A percentile compares a stretch with the other conserved stretches of the same genome.
phyloP scores from a whole-genome alignment of 2,329 filamentous ascomycete species.

The Stagonosporopsis chrysanthemi region DNA sequence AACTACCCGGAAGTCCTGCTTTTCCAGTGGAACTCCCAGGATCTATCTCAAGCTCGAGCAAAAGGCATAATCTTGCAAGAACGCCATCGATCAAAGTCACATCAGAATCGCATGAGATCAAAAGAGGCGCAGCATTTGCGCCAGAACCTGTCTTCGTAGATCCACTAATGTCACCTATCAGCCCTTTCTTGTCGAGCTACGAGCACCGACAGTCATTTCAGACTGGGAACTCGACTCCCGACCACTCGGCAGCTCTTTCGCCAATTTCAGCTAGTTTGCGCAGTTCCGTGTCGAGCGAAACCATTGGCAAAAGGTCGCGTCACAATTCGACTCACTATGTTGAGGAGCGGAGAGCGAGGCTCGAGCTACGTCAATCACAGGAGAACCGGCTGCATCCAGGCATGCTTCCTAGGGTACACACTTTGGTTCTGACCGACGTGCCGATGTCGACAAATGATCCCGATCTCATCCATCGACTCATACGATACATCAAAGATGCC shows the following conservation, averaged over 20 bases:
- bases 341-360: slow-evolving; percentile 39
- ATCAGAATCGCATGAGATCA: slow-evolving; percentile 43
- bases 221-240: slow-evolving; percentile 7
- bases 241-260: slow-evolving; percentile 22
- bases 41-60: slow-evolving; percentile 24
- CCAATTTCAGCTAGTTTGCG: slow-evolving; percentile 19
- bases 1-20: slow-evolving; percentile 39
- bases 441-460: slow-evolving; percentile 57
- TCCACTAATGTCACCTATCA: slow-evolving; percentile 24
- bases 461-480: slow-evolving; percentile 51
- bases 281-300: neutral
- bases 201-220: slow-evolving; percentile 12
- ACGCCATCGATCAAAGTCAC: slow-evolving; percentile 36
- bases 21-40: slow-evolving; percentile 38
- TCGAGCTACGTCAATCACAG: slow-evolving; percentile 44
- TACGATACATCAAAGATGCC: slow-evolving; percentile 64
- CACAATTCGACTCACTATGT: slow-evolving; percentile 36
- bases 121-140: slow-evolving; percentile 55
- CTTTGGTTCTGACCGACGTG: slow-evolving; percentile 64
- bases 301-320: slow-evolving; percentile 21
- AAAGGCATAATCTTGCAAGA: neutral
- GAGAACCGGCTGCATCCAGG: slow-evolving; percentile 59
- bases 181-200: slow-evolving; percentile 18
- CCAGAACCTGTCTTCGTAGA: slow-evolving; percentile 53
- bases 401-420: slow-evolving; percentile 62